Evolutionary conservation across 768 basidiomycete species (phyloP).

Genomic region (Macrolepiota dolichaula): DNA sequence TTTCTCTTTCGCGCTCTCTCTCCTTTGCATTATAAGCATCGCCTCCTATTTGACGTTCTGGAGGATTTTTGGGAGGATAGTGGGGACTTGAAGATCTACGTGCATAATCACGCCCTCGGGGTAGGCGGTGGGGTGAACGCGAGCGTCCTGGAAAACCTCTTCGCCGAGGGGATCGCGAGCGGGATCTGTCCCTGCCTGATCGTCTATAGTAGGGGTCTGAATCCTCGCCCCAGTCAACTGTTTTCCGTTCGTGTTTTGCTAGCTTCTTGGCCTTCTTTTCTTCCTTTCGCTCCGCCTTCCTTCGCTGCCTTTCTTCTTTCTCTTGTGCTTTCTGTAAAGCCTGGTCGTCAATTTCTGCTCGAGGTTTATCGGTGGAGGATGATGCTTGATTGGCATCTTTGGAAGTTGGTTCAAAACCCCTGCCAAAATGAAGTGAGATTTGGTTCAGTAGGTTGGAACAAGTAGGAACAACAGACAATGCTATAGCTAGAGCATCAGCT

Average conservation of each 20-base stretch:
- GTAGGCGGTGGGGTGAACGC: constrained; percentile 27
- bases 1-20: constrained; percentile 24
- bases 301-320: constrained; percentile 44
- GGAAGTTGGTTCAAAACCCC: constrained; percentile 67
- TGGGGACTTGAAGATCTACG: constrained; percentile 5
- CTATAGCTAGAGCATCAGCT: constrained; percentile 80
- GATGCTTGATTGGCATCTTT: constrained; percentile 28
- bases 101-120: constrained; percentile 3
- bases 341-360: constrained; percentile 22
- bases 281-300: constrained; percentile 56
- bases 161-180: constrained; percentile 26
- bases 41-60: constrained; percentile 4
- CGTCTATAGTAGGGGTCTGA: constrained; percentile 20
- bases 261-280: constrained; percentile 58
- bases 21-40: constrained; percentile 19
- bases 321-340: constrained; percentile 21
- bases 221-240: constrained; percentile 14
- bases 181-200: constrained; percentile 22
- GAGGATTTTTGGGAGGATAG: constrained; percentile 1
- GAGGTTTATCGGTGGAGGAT: constrained; percentile 17
- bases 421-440: constrained; percentile 22
- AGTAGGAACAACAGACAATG: constrained; percentile 45
- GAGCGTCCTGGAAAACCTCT: constrained; percentile 8
- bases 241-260: constrained; percentile 9
- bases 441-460: neutral